Evolutionary conservation across 192 early-diverging fungal species (phyloP).

Genomic region (Paraglomus occultum): DNA sequence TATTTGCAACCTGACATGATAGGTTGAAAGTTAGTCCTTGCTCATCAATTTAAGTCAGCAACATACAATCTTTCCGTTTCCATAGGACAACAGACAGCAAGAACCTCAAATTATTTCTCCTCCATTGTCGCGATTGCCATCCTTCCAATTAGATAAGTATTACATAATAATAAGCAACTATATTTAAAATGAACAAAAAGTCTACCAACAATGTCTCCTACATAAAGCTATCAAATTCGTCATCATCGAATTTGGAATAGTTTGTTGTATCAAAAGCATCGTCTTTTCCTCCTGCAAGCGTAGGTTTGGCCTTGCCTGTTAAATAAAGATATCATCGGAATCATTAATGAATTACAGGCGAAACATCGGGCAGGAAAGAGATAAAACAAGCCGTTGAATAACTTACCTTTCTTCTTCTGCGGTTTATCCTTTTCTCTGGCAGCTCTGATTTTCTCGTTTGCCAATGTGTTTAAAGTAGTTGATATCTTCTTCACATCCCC

Average conservation of each 20-base stretch:
- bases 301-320: slow-evolving; percentile 35
- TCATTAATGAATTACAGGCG: background rate
- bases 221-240: slow-evolving; percentile 58
- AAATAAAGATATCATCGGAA: background rate
- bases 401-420: slow-evolving; percentile 60
- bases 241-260: slow-evolving; percentile 53
- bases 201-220: slow-evolving; percentile 26
- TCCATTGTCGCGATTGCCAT: too few relatives aligned
- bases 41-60: too few relatives aligned
- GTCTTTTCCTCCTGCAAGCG: slow-evolving; percentile 34
- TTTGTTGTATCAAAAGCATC: slow-evolving; percentile 43
- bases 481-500: slow-evolving; percentile 62
- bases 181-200: too few relatives aligned
- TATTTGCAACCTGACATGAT: too few relatives aligned
- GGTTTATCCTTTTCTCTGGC: slow-evolving; percentile 60
- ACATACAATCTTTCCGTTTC: too few relatives aligned
- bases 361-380: background rate
- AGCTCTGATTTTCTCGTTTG: slow-evolving; percentile 73
- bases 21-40: too few relatives aligned
- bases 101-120: too few relatives aligned
- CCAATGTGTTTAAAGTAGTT: slow-evolving; percentile 60
- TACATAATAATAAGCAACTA: too few relatives aligned
- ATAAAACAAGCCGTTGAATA: background rate
- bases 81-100: too few relatives aligned
- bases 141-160: too few relatives aligned